These are phyloP conservation scores for Curvularia hawaiiensis DNA, from an alignment of 2,329 filamentous ascomycete species.

Conservation along the genomic window DNA sequence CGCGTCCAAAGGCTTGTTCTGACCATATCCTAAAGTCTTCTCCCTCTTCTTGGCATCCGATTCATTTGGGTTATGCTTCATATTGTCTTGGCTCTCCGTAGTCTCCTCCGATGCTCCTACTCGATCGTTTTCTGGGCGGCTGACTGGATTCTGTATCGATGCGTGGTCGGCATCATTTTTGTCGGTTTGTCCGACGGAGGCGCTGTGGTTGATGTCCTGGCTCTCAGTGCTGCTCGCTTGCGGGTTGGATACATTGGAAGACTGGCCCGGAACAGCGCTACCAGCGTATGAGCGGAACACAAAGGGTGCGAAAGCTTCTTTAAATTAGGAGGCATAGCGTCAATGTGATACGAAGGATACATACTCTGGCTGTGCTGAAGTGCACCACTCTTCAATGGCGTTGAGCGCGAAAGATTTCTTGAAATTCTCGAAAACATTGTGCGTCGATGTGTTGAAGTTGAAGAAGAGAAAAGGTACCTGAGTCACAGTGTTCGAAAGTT, in stretches of 20 bases:
- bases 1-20: constrained; percentile 24
- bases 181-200: constrained; percentile 10
- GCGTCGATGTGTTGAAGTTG: background rate
- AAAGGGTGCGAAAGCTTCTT: constrained; percentile 2
- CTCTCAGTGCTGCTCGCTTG: constrained; percentile 19
- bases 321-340: background rate
- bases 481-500: background rate
- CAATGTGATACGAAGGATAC: rapidly evolving
- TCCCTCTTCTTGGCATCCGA: constrained; percentile 24
- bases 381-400: background rate
- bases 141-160: constrained; percentile 19
- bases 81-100: constrained; percentile 24
- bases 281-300: constrained; percentile 13
- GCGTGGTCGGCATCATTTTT: constrained; percentile 15
- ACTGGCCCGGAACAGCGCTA: constrained; percentile 14
- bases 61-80: constrained; percentile 26
- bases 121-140: constrained; percentile 14
- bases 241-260: constrained; percentile 20
- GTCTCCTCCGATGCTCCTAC: constrained; percentile 19
- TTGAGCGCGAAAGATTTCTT: constrained; percentile 12
- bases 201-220: constrained; percentile 20
- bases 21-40: constrained; percentile 19
- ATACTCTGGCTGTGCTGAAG: constrained; percentile 12
- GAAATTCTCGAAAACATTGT: constrained; percentile 12
- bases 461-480: background rate